Base-by-base conservation (phyloP, 1,284 basidiomycete genomes). In the Irpex lacteus region DNA sequence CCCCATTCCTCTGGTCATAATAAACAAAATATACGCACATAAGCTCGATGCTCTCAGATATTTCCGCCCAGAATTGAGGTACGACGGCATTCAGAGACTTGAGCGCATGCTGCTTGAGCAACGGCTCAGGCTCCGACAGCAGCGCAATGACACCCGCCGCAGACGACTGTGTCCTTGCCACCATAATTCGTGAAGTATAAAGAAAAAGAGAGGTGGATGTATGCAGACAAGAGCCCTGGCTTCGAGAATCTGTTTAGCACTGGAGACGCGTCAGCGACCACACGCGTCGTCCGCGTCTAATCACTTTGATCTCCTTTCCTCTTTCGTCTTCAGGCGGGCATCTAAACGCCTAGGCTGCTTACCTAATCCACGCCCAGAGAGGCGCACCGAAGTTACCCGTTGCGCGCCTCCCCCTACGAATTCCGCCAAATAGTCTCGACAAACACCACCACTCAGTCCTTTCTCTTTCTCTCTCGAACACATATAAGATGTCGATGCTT, bases 11-110 rank as follows among this genome's bases (percentile, higher is more conserved):
- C 60, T 68, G 68, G 70, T 56, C 66, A 60, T 68, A 55, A 69
- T 64, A 34, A 36, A 60, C 34, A 37, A 38, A 60, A 61, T 65
- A 8, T 58, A 84, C 92, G 73, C 74, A 94, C 95, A 98, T 94
- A 66, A 89, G 82, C 47, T 92, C 85, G 70, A 98, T 90, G 75
- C 94, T 88, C 76, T 98, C 96, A 71, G 94, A 95, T 73, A 98
- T 96, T 83, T 98, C 96, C 61, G 96, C 91, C 96, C 96, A 98
- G 78, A 98, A 98, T 72, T 94, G 90, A 52, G 95, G 88, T 7
- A 98, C 94, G 61, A 98, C 85, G 26, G 85, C 80, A 72, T 89
- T 90, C 63, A 98, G 83, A 62, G 90, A 86, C 65, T 88, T 86
- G 70, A 98, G 87, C 19, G 96, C 96, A 82, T 97, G 91, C 69